Evolutionary conservation across 2,329 filamentous ascomycete genomes (phyloP), one percentile per base, ranked within the genome.

Genomic region (Aspergillus glaucus): DNA sequence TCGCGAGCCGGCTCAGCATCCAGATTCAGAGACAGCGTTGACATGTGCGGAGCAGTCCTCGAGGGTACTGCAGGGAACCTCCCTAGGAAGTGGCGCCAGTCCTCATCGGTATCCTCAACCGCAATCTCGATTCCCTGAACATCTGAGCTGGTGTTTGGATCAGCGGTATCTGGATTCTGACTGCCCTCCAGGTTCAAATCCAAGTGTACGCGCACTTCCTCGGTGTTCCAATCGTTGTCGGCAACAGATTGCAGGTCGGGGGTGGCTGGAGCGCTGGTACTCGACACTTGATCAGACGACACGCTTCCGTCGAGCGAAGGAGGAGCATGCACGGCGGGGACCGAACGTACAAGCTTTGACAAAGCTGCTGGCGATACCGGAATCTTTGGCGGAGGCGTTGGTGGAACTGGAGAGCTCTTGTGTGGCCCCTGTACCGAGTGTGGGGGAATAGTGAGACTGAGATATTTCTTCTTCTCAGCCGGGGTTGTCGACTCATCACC

Each of bases 241-340:
- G 76, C 72, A 32, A 77, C 74, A 8, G 74, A 73, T 26, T 71
- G 81, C 55, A 88, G 78, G 51, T 92, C 79, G 12, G 91, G 91
- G 0, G 91, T 96, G 9, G 87, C 82, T 4, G 92, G 90, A 44
- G 88, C 88, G 61, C 89, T 95, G 66, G 90, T 79, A 46, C 79
- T 80, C 1, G 89, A 88, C 67, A 94, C 79, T 65, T 95, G 90
- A 63, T 96, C 91, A 2, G 91, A 95, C 7, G 84, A 86, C 60
- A 93, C 73, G 69, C 89, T 95, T 19, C 90, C 91, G 70, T 95
- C 91, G 3, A 95, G 76, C 4, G 92, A 96, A 3, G 92, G 92
- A 4, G 91, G 86, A 5, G 88, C 86, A 48, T 88, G 91, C 26
- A 83, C 79, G 32, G 82, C 84, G 1, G 89, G 89, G 3, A 92